Conservation (phyloP, 768 basidiomycete species). For the Cystofilobasidium bisporidii region DNA sequence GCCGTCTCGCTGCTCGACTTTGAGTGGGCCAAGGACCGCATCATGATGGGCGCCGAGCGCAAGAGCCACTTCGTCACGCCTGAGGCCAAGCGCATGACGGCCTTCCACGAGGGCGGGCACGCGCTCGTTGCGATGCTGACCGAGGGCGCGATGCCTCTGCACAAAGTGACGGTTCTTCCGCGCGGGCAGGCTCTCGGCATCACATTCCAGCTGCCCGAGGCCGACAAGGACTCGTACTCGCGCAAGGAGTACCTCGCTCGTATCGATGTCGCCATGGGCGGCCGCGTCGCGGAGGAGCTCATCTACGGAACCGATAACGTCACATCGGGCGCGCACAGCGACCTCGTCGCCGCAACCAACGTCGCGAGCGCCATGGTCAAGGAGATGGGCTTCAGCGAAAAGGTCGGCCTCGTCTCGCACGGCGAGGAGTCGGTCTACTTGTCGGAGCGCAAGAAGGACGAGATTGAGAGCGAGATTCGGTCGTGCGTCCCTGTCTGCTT, state of each 20-base stretch:
- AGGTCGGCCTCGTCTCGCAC: slow-evolving; percentile 19
- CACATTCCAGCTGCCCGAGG: slow-evolving; percentile 66
- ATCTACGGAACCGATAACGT: slow-evolving; percentile 82
- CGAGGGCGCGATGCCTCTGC: slow-evolving; percentile 87
- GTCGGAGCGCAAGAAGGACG: slow-evolving; percentile 23
- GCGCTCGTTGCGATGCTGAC: slow-evolving; percentile 92
- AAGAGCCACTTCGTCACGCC: slow-evolving; percentile 80
- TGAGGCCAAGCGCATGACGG: slow-evolving; percentile 77
- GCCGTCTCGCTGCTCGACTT: slow-evolving; percentile 72
- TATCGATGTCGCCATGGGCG: slow-evolving; percentile 85
- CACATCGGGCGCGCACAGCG: slow-evolving; percentile 14
- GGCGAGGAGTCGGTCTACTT: slow-evolving; percentile 21
- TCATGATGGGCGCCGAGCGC: slow-evolving; percentile 93
- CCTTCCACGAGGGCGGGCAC: slow-evolving; percentile 71
- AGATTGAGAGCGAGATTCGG: slow-evolving; percentile 26
- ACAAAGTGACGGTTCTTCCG: slow-evolving; percentile 73
- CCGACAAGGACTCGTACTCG: slow-evolving; percentile 63
- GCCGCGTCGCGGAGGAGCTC: slow-evolving; percentile 87
- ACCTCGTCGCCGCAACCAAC: slow-evolving; percentile 16
- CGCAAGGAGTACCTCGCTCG: slow-evolving; percentile 66
- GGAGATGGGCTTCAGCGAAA: slow-evolving; percentile 19
- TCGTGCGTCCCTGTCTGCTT: background rate
- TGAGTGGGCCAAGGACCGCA: slow-evolving; percentile 87
- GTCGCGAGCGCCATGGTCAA: slow-evolving; percentile 15
- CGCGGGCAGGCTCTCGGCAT: slow-evolving; percentile 81